These are phyloP conservation scores for Polygonum maritimum DNA, from an alignment of 148 eudicot genomes.

Conservation along the genomic window DNA sequence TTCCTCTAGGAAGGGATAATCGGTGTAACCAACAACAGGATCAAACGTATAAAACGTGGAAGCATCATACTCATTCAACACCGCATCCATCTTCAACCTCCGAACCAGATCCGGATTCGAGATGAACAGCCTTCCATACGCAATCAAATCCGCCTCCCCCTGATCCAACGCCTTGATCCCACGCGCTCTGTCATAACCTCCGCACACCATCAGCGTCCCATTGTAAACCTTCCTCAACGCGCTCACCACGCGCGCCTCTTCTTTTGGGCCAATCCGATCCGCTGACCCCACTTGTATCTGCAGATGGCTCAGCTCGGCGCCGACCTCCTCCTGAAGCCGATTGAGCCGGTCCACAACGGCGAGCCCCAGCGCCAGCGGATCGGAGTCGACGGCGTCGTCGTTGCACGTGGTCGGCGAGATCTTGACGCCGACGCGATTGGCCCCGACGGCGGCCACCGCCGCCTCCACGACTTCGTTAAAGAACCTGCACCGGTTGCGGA, in stretches of 20 bases:
- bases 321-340: constrained; percentile 28
- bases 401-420: constrained; percentile 66
- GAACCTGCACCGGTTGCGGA: constrained; percentile 65
- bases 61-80: constrained; percentile 41
- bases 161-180: constrained; percentile 50
- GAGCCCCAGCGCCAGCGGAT: constrained; percentile 64
- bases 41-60: constrained; percentile 46
- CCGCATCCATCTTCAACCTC: constrained; percentile 55
- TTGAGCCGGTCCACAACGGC: constrained; percentile 58
- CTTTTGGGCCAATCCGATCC: constrained; percentile 30
- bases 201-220: constrained; percentile 65
- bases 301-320: constrained; percentile 37
- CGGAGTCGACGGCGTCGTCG: constrained; percentile 60
- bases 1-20: constrained; percentile 5
- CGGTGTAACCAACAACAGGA: constrained; percentile 12
- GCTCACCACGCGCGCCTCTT: constrained; percentile 43
- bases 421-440: constrained; percentile 48
- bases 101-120: constrained; percentile 76
- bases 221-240: constrained; percentile 40
- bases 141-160: constrained; percentile 72
- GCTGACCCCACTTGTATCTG: constrained; percentile 69
- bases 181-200: constrained; percentile 50
- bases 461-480: constrained; percentile 42
- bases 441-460: constrained; percentile 45
- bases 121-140: constrained; percentile 61